A percentile compares a stretch with the other conserved stretches of the same genome.
Conservation (phyloP, 139 green algal genomes). For the Closterium sp. region DNA sequence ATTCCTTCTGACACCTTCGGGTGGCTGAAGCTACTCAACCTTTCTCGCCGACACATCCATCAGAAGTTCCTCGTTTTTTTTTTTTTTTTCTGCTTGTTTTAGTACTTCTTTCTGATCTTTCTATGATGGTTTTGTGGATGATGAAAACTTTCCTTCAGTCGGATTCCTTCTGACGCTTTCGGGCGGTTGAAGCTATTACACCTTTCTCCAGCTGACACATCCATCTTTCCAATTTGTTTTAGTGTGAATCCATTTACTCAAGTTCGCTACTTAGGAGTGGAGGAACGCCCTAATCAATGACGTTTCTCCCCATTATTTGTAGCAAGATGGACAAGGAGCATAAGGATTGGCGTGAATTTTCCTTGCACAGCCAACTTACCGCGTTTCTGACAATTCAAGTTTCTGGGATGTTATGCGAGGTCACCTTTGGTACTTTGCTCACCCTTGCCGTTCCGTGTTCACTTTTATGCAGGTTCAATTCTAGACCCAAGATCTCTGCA, state of each 20-base stretch:
- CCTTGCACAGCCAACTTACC: not conserved
- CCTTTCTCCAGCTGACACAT: not conserved
- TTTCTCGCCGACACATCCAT: not conserved
- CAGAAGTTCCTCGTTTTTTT: not conserved
- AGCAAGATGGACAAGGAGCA: not conserved
- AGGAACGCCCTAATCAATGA: not conserved
- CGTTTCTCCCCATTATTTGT: not conserved
- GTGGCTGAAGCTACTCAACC: not conserved
- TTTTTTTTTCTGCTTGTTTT: too few relatives aligned
- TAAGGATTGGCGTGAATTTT: not conserved
- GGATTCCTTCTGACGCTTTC: not conserved
- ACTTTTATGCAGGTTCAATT: not conserved
- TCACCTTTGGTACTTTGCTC: not conserved
- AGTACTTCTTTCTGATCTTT: not conserved
- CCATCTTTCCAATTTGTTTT: not conserved
- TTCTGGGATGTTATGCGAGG: not conserved
- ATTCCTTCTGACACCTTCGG: not conserved
- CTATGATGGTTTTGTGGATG: not conserved
- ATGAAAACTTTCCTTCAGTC: not conserved
- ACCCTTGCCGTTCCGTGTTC: not conserved
- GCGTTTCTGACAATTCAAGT: not conserved
- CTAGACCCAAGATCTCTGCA: not conserved
- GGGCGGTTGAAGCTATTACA: not conserved
- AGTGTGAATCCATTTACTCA: not conserved
- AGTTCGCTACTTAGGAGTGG: not conserved